Evolutionary conservation across 495 filamentous ascomycete genomes (phyloP).

Genomic region (Aspergillus hancockii): DNA sequence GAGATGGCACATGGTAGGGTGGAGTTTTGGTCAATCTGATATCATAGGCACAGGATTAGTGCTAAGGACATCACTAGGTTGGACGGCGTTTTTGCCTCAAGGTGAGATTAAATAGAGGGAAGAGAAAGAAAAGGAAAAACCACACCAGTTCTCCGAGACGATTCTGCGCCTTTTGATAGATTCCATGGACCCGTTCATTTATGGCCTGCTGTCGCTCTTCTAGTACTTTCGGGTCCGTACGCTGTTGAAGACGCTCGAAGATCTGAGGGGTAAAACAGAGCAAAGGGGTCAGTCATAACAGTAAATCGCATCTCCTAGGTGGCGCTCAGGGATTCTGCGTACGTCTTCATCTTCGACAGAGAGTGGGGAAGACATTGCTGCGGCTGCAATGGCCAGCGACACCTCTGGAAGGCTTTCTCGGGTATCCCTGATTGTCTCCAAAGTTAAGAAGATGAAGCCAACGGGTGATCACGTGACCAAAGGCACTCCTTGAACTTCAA

Average conservation of each 20-base stretch:
- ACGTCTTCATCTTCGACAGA: slow-evolving; percentile 48
- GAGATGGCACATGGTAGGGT: slow-evolving; percentile 80
- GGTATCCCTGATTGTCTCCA: slow-evolving; percentile 5
- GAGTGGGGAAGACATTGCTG: slow-evolving; percentile 46
- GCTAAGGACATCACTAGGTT: not conserved
- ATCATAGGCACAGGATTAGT: slow-evolving; percentile 12
- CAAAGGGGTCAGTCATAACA: slow-evolving; percentile 4
- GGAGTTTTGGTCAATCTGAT: slow-evolving; percentile 74
- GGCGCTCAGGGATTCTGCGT: slow-evolving; percentile 12
- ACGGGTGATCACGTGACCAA: slow-evolving; percentile 30
- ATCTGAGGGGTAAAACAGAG: slow-evolving; percentile 43
- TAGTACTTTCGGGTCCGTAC: slow-evolving; percentile 58
- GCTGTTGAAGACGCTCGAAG: slow-evolving; percentile 65
- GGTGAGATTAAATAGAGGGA: not conserved
- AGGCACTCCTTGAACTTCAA: slow-evolving; percentile 7
- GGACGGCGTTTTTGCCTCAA: not conserved
- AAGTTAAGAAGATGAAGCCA: slow-evolving; percentile 19
- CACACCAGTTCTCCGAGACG: slow-evolving; percentile 57
- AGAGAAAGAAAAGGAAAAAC: not conserved
- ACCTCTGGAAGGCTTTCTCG: slow-evolving; percentile 19
- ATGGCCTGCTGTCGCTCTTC: slow-evolving; percentile 63
- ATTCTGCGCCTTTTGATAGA: slow-evolving; percentile 66
- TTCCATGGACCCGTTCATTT: slow-evolving; percentile 61
- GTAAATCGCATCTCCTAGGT: not conserved
- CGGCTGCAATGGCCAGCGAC: slow-evolving; percentile 38